Evolutionary conservation across 2,329 filamentous ascomycete species (phyloP), one percentile per base, ranked within the genome.

Genomic region (Colletotrichum sublineola): DNA sequence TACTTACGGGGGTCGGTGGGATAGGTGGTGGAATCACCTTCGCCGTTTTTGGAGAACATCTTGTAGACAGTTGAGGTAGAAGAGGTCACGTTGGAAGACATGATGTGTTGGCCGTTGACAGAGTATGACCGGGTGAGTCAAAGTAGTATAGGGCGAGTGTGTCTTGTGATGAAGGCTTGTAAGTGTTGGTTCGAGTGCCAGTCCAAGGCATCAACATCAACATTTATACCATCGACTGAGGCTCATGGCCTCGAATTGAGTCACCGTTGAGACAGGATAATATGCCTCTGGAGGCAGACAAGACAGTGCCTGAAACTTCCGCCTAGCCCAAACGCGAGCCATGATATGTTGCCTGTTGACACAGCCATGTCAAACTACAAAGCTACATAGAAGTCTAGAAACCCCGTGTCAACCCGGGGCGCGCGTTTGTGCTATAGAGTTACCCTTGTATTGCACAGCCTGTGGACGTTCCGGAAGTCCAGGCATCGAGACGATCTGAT

Each of bases 1-100:
- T 18, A 63, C 65, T 68, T 29, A 72, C 69, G 33, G 1, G 69
- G 58, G 52, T 72, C 69, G 6, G 11, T 46, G 46, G 69, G 69
- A 53, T 40, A 72, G 15, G 15, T 50, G 14, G 5, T 63, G 31
- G 58, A 20, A 5, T 55, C 58, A 20, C 29, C 8, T 2, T 31
- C 65, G 3, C 33, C 18, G 38, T 55, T 46, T 44, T 58, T 63
- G 31, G 24, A 40, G 36, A 33, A 24, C 33, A 52, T 58, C 15
- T 31, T 66, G 63, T 12, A 14, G 40, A 31, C 12, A 64, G 61
- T 20, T 38, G 14, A 46, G 29, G n/a, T 7, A 31, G n/a, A 6
- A 44, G 62, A 29, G 29, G 8, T 68, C 38, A 56, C 31, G 44
- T 50, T 52, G 44, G 42, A 38, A 20, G 5, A 61, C 1, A 24